Percentiles rank a stretch among this genome's conserved stretches.
phyloP scores from a whole-genome alignment of 2,329 filamentous ascomycete species.

The Chaetothyriales sp. region DNA sequence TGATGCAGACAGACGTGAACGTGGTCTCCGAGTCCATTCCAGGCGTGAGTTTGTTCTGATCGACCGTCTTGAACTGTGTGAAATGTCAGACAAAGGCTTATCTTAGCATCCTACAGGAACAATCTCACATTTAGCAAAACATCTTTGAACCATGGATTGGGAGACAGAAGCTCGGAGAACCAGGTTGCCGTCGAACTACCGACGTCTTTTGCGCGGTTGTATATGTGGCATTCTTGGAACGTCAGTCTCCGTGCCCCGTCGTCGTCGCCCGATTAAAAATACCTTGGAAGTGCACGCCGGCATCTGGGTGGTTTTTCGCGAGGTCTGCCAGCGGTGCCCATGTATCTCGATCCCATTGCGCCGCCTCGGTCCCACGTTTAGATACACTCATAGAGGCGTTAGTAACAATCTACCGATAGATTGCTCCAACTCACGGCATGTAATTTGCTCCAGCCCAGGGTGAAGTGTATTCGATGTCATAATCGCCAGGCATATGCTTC shows the following conservation, averaged over 20 bases:
- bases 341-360: slow-evolving; percentile 42
- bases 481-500: slow-evolving; percentile 77
- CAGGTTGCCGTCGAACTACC: slow-evolving; percentile 36
- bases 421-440: slow-evolving; percentile 41
- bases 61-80: slow-evolving; percentile 33
- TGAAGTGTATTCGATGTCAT: slow-evolving; percentile 68
- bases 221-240: slow-evolving; percentile 44
- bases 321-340: slow-evolving; percentile 45
- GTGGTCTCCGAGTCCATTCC: slow-evolving; percentile 53
- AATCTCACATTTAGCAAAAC: slow-evolving; percentile 50
- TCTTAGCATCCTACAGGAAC: not conserved
- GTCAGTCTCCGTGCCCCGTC: slow-evolving; percentile 27
- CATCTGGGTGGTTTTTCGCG: slow-evolving; percentile 49
- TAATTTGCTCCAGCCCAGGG: slow-evolving; percentile 70
- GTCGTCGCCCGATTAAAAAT: too few species aligned
- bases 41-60: slow-evolving; percentile 4
- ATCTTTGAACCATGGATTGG: slow-evolving; percentile 59
- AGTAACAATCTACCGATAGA: not conserved
- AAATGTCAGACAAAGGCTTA: not conserved
- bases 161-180: slow-evolving; percentile 53
- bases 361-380: slow-evolving; percentile 18
- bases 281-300: slow-evolving; percentile 49
- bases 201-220: slow-evolving; percentile 52
- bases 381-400: slow-evolving; percentile 18
- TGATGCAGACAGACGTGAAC: slow-evolving; percentile 82